Evolutionary conservation across 257 asterid species (phyloP), one percentile per base, ranked within the genome.

Genomic region (Solanum rostratum): DNA sequence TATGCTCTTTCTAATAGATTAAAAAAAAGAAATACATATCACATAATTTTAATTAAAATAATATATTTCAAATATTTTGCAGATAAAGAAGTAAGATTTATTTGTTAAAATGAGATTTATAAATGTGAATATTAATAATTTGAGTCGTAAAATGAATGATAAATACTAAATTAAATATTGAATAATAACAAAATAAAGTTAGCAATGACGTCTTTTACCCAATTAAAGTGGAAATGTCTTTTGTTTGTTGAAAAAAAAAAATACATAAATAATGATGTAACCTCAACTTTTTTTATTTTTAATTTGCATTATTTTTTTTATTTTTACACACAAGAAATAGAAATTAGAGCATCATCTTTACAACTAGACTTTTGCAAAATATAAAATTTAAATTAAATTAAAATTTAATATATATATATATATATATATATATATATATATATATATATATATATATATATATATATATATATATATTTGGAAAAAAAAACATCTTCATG

Each of bases 391-490:
- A 18, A 52, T 53, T 15, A 2, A 16, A 53, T 53, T 1, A 2
- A 52, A 0, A 6, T 54, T 0, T 59, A 0, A 57, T 1, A 59
- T 22, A 10, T 10, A 59, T n/a, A 59, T 4, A 29, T 29, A 29
- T 29, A 30, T 30, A 30, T 30, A 30, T 30, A 30, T 30, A 30
- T 30, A 59, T 22, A 10, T 10, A 59, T n/a, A 59, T 4, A 29
- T 29, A 29, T 29, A 30, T 30, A 30, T 30, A 30, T 30, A 30
- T 30, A 30, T 30, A n/a, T n/a, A n/a, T n/a, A n/a, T n/a, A n/a
- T n/a, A n/a, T n/a, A n/a, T n/a, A n/a, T n/a, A n/a, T 14, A 0
- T 53, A 1, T n/a, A 59, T 0, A 4, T 59, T 12, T 0, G n/a
- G 8, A 7, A 19, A 18, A 6, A 57, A 57, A 66, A 16, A 33